A percentile compares a stretch with the other conserved stretches of the same genome.
These are phyloP conservation scores for Kluyveromyces wickerhamii DNA, from an alignment of 805 yeast genomes.

Conservation along the genomic window DNA sequence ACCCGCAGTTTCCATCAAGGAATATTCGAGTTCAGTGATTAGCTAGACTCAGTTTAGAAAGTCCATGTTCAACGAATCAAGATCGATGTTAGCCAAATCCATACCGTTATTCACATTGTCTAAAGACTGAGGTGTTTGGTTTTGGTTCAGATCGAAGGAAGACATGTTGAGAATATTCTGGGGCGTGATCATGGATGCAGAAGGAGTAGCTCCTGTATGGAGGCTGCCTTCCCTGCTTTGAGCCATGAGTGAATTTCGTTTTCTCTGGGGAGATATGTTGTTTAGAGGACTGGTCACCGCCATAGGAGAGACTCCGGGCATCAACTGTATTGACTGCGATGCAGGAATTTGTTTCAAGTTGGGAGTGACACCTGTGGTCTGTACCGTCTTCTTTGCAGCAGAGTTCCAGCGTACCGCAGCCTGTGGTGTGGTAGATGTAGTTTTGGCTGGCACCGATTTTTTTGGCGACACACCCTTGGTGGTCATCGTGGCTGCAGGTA, in stretches of 20 bases:
- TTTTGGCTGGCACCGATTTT: slow-evolving; percentile 12
- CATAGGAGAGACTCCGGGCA: slow-evolving; percentile 17
- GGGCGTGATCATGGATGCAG: slow-evolving; percentile 7
- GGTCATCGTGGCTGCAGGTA: slow-evolving; percentile 13
- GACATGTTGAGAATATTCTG: slow-evolving; percentile 11
- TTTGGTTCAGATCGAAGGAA: slow-evolving; percentile 8
- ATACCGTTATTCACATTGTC: slow-evolving; percentile 6
- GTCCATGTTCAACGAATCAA: slow-evolving; percentile 25
- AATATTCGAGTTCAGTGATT: no score
- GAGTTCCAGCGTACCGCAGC: slow-evolving; percentile 1
- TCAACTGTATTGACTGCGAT: slow-evolving; percentile 13
- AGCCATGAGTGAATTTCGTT: background rate
- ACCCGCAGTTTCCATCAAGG: no score
- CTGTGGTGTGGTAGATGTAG: slow-evolving; percentile 1
- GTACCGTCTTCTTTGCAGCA: background rate
- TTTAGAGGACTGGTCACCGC: slow-evolving; percentile 20
- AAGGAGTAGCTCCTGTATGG: background rate
- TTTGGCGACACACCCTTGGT: slow-evolving; percentile 15
- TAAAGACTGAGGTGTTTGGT: slow-evolving; percentile 6
- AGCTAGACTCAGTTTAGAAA: slow-evolving; percentile 16
- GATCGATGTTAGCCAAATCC: slow-evolving; percentile 23
- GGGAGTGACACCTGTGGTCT: background rate
- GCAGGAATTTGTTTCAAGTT: slow-evolving; percentile 5
- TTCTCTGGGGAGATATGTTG: slow-evolving; percentile 14
- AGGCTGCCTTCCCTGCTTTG: slow-evolving; percentile 1